These are phyloP conservation scores for Ziziphus jujuba DNA, from an alignment of 306 rosid genomes.

Conservation along the genomic window DNA sequence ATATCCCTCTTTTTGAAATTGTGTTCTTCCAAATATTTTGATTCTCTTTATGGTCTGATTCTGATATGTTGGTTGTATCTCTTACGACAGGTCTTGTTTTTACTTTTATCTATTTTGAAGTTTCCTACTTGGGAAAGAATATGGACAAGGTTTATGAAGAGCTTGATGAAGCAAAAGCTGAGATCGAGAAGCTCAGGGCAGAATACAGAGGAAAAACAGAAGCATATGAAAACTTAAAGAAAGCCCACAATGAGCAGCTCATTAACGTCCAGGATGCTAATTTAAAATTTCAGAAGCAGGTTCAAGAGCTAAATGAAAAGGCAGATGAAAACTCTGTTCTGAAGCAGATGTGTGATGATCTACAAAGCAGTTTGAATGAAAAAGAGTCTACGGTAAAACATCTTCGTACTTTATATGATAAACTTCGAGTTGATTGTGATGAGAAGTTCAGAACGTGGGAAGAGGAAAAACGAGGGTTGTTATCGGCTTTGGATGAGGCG, in stretches of 20 bases:
- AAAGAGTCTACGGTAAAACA: slow-evolving; percentile 53
- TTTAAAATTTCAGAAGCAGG: slow-evolving; percentile 56
- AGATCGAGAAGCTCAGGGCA: slow-evolving; percentile 58
- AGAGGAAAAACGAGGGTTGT: slow-evolving; percentile 46
- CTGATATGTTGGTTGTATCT: background rate
- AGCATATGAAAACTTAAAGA: slow-evolving; percentile 54
- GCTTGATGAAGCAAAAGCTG: slow-evolving; percentile 64
- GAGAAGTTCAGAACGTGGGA: slow-evolving; percentile 44
- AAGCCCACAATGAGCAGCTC: slow-evolving; percentile 46
- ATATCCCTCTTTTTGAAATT: no score
- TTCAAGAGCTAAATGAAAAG: slow-evolving; percentile 49
- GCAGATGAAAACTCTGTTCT: slow-evolving; percentile 30
- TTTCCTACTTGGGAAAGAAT: slow-evolving; percentile 24
- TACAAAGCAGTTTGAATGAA: slow-evolving; percentile 35
- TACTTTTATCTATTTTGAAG: background rate
- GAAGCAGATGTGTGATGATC: slow-evolving; percentile 42
- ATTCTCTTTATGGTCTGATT: background rate
- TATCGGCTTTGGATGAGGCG: slow-evolving; percentile 52
- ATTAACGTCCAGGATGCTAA: slow-evolving; percentile 43
- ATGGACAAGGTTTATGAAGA: slow-evolving; percentile 66
- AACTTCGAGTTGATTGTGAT: slow-evolving; percentile 43
- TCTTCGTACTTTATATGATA: slow-evolving; percentile 58
- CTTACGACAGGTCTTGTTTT: slow-evolving; percentile 16
- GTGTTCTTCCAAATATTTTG: no score
- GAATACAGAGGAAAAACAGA: slow-evolving; percentile 54